These are phyloP conservation scores for Ligustrum vulgare DNA, from an alignment of 257 asterid species.

Conservation along the genomic window DNA sequence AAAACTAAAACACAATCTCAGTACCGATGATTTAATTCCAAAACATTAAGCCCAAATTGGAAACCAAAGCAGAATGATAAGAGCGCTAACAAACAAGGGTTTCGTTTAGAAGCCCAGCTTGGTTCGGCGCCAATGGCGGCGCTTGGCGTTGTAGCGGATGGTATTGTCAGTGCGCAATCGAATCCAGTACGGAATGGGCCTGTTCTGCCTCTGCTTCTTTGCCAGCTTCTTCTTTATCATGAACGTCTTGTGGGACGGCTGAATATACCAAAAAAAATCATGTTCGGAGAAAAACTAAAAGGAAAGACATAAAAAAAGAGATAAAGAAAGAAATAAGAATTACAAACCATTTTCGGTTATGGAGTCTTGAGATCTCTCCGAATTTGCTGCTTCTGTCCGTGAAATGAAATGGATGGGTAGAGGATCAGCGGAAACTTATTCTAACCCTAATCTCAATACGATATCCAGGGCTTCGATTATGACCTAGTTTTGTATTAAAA, in stretches of 20 bases:
- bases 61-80: not conserved
- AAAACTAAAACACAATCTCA: not conserved
- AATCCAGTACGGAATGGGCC: conserved; percentile 62
- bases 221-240: conserved; percentile 57
- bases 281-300: not conserved
- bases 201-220: conserved; percentile 59
- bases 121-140: conserved; percentile 67
- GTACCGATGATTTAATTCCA: not conserved
- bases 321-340: not conserved
- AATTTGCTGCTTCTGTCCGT: not conserved
- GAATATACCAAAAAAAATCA: conserved; percentile 5
- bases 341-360: conserved; percentile 27
- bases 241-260: conserved; percentile 58
- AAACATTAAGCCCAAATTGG: conserved; percentile 12
- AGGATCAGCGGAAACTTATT: not conserved
- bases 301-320: not conserved
- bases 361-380: conserved; percentile 20
- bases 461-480: not conserved
- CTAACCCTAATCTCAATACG: not conserved
- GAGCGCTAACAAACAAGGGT: not conserved
- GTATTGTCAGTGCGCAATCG: conserved; percentile 59
- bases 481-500: not conserved
- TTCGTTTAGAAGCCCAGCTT: conserved; percentile 54
- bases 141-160: conserved; percentile 61
- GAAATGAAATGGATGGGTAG: not conserved